phyloP scores from a whole-genome alignment of 1,139 yeast genomes.

The Starmera stellimalicola region DNA sequence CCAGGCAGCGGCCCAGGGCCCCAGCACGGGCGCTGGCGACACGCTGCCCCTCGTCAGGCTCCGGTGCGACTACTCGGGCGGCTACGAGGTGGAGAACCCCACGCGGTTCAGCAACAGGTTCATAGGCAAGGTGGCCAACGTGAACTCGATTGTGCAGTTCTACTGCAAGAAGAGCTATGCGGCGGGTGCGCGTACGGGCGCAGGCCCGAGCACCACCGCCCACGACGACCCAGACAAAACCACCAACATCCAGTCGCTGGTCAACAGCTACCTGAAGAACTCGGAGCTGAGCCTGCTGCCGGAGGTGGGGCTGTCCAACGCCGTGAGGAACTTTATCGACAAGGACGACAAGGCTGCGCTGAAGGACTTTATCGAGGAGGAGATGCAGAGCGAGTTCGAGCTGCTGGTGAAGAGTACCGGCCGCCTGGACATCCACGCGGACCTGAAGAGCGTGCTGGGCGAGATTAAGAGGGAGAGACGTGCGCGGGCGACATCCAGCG shows the following conservation, averaged over 20 bases:
- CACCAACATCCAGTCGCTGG: slow-evolving; percentile 38
- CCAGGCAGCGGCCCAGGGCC: slow-evolving; percentile 37
- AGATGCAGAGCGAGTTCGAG: slow-evolving; percentile 53
- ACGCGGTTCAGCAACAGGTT: slow-evolving; percentile 82
- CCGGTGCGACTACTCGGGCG: slow-evolving; percentile 84
- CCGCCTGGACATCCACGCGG: slow-evolving; percentile 23
- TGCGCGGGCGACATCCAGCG: not conserved
- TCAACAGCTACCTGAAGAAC: slow-evolving; percentile 51
- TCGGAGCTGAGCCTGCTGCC: slow-evolving; percentile 65
- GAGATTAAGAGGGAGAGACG: slow-evolving; percentile 19
- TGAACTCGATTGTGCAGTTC: slow-evolving; percentile 73
- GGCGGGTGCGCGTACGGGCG: slow-evolving; percentile 4
- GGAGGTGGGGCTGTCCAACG: slow-evolving; percentile 66
- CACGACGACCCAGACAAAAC: slow-evolving; percentile 17
- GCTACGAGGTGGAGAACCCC: slow-evolving; percentile 86
- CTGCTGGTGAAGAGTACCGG: slow-evolving; percentile 36
- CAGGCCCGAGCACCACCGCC: slow-evolving; percentile 14
- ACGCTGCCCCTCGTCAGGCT: slow-evolving; percentile 78
- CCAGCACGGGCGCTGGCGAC: slow-evolving; percentile 19
- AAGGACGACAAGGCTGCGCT: slow-evolving; percentile 75
- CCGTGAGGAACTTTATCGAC: slow-evolving; percentile 63
- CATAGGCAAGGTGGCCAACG: slow-evolving; percentile 86
- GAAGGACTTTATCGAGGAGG: slow-evolving; percentile 57
- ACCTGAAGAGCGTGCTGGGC: slow-evolving; percentile 22
- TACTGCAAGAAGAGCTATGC: slow-evolving; percentile 34